Evolutionary conservation across 2,329 filamentous ascomycete genomes (phyloP).

Genomic region (Mycocentrospora acerina): DNA sequence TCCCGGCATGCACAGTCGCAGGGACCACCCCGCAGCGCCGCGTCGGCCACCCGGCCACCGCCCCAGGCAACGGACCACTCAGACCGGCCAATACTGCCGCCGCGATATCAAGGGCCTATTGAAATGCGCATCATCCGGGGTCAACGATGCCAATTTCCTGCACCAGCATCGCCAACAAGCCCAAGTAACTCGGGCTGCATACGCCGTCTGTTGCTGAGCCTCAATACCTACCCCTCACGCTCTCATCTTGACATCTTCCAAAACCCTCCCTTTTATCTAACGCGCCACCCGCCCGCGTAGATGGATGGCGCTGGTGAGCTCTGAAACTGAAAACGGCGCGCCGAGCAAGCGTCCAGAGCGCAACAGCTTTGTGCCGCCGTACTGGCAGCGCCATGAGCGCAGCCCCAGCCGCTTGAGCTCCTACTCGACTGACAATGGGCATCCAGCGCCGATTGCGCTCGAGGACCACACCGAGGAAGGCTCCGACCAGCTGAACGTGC

Average conservation of each 20-base stretch:
- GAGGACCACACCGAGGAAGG: conserved; percentile 65
- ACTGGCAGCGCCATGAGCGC: conserved; percentile 49
- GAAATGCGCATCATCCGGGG: conserved; percentile 1
- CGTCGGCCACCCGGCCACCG: conserved; percentile 2
- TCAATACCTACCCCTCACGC: conserved; percentile 21
- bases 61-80: conserved; percentile 1
- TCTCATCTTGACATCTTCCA: conserved; percentile 10
- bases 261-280: conserved; percentile 15
- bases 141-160: too few species aligned
- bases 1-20: too few species aligned
- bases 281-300: conserved; percentile 30
- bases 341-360: conserved; percentile 28
- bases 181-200: conserved; percentile 15
- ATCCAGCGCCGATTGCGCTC: conserved; percentile 55
- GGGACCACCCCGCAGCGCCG: conserved; percentile 1
- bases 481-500: conserved; percentile 56
- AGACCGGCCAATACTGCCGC: background rate
- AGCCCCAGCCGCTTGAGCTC: conserved; percentile 39
- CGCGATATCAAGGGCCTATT: conserved; percentile 5
- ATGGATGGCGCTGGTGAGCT: conserved; percentile 45
- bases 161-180: conserved; percentile 9
- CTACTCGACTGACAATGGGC: conserved; percentile 36
- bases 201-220: conserved; percentile 8
- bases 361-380: conserved; percentile 47
- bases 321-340: conserved; percentile 29